These are phyloP conservation scores for Fusarium nematophilum DNA, from an alignment of 2,329 filamentous ascomycete species.

Conservation along the genomic window DNA sequence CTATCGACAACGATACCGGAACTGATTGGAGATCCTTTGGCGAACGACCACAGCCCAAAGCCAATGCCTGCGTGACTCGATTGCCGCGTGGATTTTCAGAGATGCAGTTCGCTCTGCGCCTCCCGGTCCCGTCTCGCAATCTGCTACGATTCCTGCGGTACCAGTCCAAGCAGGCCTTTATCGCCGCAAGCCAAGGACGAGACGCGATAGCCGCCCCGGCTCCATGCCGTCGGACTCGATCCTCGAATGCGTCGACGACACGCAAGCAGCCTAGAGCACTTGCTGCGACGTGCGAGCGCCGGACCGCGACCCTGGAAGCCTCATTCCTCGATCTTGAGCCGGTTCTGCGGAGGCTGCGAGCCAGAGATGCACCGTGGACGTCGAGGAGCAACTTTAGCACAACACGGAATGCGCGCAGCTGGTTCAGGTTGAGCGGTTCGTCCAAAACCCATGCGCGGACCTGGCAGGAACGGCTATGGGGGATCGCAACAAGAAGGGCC, in stretches of 20 bases:
- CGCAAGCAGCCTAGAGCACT: constrained; percentile 27
- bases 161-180: constrained; percentile 72
- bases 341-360: constrained; percentile 27
- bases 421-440: constrained; percentile 32
- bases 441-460: constrained; percentile 44
- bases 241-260: constrained; percentile 6
- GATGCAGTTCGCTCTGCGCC: constrained; percentile 59
- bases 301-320: constrained; percentile 42
- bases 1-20: constrained; percentile 26
- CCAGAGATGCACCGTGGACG: constrained; percentile 14
- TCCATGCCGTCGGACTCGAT: constrained; percentile 37
- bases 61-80: constrained; percentile 31
- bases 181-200: constrained; percentile 56
- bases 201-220: constrained; percentile 18
- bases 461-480: constrained; percentile 65
- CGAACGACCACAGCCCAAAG: constrained; percentile 14
- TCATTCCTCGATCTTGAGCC: constrained; percentile 45
- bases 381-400: constrained; percentile 47
- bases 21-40: constrained; percentile 2
- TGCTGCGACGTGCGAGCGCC: constrained; percentile 21
- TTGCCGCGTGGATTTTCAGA: constrained; percentile 33
- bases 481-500: constrained; percentile 51
- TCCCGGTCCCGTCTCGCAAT: constrained; percentile 62
- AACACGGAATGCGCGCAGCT: constrained; percentile 35
- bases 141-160: constrained; percentile 79